Conservation (phyloP, 345 rosid genomes). For the Citrus sinensis region DVS_A1.0 CM039163.1:24076001-24076500, state of each 20-base stretch:
- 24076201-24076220: conserved; percentile 50
- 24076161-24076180: conserved; percentile 44
- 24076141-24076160: conserved; percentile 51
- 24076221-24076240: conserved; percentile 66
- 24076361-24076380: conserved; percentile 73
- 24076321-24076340: conserved; percentile 62
- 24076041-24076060: neutral
- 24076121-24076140: conserved; percentile 4
- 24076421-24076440: conserved; percentile 35
- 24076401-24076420: conserved; percentile 63
- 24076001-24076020: neutral
- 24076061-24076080: conserved; percentile 1
- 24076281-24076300: conserved; percentile 69
- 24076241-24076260: conserved; percentile 86
- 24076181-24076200: conserved; percentile 90
- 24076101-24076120: neutral
- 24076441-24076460: conserved; percentile 48
- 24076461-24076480: conserved; percentile 58
- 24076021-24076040: neutral
- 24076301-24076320: conserved; percentile 59
- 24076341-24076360: conserved; percentile 87
- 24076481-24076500: conserved; percentile 63
- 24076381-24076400: conserved; percentile 92
- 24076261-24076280: conserved; percentile 83
- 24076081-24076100: neutral